Evolutionary conservation across 179 eudicot genomes (phyloP).

Genomic region (Sideroxylon spinosum): DNA sequence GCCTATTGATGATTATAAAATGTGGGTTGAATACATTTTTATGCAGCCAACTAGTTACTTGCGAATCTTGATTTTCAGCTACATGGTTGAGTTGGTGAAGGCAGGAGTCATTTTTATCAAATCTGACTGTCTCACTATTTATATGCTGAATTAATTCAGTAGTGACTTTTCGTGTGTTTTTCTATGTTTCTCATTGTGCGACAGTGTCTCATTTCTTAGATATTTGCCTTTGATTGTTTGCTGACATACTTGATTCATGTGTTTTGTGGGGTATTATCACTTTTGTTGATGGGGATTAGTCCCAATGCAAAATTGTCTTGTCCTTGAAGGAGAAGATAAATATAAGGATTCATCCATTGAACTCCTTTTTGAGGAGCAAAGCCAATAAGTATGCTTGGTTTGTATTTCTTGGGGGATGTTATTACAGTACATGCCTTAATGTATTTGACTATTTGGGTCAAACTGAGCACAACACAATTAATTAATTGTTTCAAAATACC

Average conservation of each 20-base stretch:
- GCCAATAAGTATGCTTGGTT: background rate
- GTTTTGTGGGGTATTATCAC: background rate
- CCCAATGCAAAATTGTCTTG: background rate
- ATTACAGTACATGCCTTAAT: too few species aligned
- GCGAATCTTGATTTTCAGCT: background rate
- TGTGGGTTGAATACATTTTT: background rate
- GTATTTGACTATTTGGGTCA: too few species aligned
- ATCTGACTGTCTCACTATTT: background rate
- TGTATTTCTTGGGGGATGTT: background rate
- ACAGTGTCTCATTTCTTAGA: background rate
- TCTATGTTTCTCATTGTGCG: background rate
- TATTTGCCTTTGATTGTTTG: background rate
- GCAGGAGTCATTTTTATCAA: background rate
- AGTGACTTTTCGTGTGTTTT: background rate
- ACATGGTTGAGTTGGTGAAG: background rate
- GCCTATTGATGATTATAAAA: background rate
- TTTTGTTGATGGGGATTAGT: background rate
- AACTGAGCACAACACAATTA: too few species aligned
- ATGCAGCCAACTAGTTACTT: slow-evolving; percentile 2
- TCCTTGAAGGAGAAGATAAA: background rate
- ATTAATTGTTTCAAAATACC: too few species aligned
- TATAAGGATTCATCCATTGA: background rate
- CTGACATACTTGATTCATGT: background rate
- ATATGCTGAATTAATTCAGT: background rate
- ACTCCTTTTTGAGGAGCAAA: background rate